Percentiles rank a stretch among this genome's conserved stretches.
phyloP scores from a whole-genome alignment of 768 basidiomycete species.

The Phaeotremella fagi region DNA sequence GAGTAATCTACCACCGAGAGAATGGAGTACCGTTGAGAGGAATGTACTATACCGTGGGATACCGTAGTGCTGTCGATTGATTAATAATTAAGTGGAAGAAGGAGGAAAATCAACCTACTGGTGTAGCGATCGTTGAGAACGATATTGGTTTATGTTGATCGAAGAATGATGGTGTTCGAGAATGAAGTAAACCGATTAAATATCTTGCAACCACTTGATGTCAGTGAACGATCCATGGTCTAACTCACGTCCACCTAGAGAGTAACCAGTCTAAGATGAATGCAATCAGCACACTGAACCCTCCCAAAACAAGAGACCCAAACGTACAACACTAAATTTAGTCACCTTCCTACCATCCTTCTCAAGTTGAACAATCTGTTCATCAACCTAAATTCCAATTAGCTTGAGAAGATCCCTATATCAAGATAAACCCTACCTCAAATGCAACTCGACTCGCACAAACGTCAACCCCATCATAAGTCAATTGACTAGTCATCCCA shows the following conservation, averaged over 20 bases:
- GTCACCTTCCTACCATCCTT: slow-evolving; percentile 17
- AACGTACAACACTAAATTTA: slow-evolving; percentile 30
- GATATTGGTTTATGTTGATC: slow-evolving; percentile 19
- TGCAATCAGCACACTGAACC: too few relatives aligned
- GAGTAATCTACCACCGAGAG: slow-evolving; percentile 25
- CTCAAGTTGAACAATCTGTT: slow-evolving; percentile 17
- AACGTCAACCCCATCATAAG: slow-evolving; percentile 39
- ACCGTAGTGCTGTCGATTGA: slow-evolving; percentile 23
- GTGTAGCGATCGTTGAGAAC: slow-evolving; percentile 36
- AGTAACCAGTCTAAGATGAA: slow-evolving; percentile 5
- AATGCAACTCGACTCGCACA: slow-evolving; percentile 34
- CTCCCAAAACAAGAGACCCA: too few relatives aligned
- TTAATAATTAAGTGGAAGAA: background rate
- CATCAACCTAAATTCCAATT: slow-evolving; percentile 13
- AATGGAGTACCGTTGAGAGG: slow-evolving; percentile 21
- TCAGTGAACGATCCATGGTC: background rate
- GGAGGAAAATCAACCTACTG: slow-evolving; percentile 21
- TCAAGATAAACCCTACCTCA: slow-evolving; percentile 17
- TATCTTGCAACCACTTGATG: slow-evolving; percentile 33
- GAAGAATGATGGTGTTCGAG: slow-evolving; percentile 36
- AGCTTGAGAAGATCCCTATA: background rate
- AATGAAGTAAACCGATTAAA: slow-evolving; percentile 31
- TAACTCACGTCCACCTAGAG: slow-evolving; percentile 10
- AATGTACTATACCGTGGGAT: slow-evolving; percentile 39
- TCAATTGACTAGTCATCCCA: slow-evolving; percentile 31